A percentile compares a stretch with the other conserved stretches of the same genome.
Conservation (phyloP, 2,329 filamentous ascomycete genomes). For the Fusarium oligoseptatum region DNA sequence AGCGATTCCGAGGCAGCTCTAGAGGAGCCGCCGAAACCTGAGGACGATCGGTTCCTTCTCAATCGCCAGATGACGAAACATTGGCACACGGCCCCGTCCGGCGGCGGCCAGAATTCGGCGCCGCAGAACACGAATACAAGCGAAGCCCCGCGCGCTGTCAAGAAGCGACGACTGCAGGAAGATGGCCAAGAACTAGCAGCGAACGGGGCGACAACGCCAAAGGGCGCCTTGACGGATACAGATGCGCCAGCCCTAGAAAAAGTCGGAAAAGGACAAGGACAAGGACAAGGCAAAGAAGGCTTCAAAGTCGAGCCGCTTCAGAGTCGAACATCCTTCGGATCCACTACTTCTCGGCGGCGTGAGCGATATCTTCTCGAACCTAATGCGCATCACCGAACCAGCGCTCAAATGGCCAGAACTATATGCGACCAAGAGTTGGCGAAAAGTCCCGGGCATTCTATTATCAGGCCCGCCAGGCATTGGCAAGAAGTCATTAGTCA, state of each 20-base stretch:
- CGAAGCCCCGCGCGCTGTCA: constrained; percentile 44
- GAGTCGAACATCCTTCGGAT: constrained; percentile 46
- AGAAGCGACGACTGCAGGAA: constrained; percentile 51
- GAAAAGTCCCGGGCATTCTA: constrained; percentile 68
- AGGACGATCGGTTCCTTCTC: constrained; percentile 56
- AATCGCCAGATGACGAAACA: constrained; percentile 59
- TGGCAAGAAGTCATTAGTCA: constrained; percentile 83
- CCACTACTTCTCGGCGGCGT: constrained; percentile 49
- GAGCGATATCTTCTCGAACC: constrained; percentile 38
- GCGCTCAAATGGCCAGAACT: constrained; percentile 41
- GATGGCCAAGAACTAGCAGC: constrained; percentile 44
- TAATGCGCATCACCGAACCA: constrained; percentile 29
- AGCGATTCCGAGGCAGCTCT: constrained; percentile 65
- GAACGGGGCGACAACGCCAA: constrained; percentile 27
- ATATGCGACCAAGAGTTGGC: constrained; percentile 28
- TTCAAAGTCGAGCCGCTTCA: constrained; percentile 48
- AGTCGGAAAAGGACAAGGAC: constrained; percentile 50
- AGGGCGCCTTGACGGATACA: constrained; percentile 35
- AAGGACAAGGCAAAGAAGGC: constrained; percentile 51
- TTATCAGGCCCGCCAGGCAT: constrained; percentile 85
- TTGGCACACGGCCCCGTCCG: constrained; percentile 48
- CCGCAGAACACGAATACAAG: constrained; percentile 2
- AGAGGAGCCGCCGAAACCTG: constrained; percentile 54
- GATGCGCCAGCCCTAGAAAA: constrained; percentile 36
- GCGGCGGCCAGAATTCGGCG: neutral